A percentile compares a stretch with the other conserved stretches of the same genome.
phyloP scores from a whole-genome alignment of 768 basidiomycete species.

The Naganishia vaughanmartiniae region DNA sequence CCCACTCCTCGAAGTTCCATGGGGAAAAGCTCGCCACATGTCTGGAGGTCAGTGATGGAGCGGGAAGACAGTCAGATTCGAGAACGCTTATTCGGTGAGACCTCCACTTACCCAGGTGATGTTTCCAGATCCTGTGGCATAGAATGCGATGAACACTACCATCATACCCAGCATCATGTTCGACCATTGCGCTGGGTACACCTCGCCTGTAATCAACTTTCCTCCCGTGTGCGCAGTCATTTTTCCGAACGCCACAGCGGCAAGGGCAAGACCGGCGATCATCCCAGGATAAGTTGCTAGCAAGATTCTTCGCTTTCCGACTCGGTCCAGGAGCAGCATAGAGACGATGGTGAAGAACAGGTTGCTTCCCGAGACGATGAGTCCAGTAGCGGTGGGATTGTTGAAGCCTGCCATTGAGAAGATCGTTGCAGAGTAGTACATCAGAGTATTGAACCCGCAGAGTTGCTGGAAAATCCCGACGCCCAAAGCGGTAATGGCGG shows the following conservation, averaged over 20 bases:
- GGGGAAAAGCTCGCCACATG: constrained; percentile 67
- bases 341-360: constrained; percentile 37
- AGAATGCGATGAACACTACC: constrained; percentile 15
- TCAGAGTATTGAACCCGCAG: constrained; percentile 38
- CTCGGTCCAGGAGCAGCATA: constrained; percentile 39
- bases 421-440: constrained; percentile 35
- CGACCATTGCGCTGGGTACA: constrained; percentile 9
- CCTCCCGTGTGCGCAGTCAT: constrained; percentile 7
- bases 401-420: constrained; percentile 38
- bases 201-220: background rate
- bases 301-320: constrained; percentile 39
- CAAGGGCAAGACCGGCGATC: constrained; percentile 38
- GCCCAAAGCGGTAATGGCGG: constrained; percentile 8
- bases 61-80: background rate
- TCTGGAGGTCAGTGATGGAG: background rate
- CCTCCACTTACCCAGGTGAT: constrained; percentile 10
- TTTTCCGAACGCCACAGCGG: constrained; percentile 36
- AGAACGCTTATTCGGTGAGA: background rate
- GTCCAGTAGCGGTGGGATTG: constrained; percentile 37
- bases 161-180: constrained; percentile 23
- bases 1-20: constrained; percentile 78
- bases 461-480: constrained; percentile 39
- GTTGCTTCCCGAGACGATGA: constrained; percentile 40
- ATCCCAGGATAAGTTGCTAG: constrained; percentile 38
- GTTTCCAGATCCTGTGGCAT: constrained; percentile 5